Percentiles rank a stretch among this genome's conserved stretches.
phyloP scores from a whole-genome alignment of 1,284 basidiomycete genomes.

The Cutaneotrichosporon spelunceum region DNA sequence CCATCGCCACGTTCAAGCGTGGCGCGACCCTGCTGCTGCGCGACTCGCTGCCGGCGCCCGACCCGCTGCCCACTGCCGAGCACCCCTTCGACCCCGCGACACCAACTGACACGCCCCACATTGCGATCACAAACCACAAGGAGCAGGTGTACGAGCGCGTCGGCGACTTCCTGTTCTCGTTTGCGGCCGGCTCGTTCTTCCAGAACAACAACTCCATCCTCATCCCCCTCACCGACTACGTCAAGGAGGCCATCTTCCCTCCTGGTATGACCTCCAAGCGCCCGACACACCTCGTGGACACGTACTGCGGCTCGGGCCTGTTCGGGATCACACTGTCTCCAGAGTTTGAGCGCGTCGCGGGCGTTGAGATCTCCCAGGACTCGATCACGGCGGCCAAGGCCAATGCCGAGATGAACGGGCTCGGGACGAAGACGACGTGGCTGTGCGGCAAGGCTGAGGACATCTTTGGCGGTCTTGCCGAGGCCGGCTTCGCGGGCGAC shows the following conservation, averaged over 20 bases:
- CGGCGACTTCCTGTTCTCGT: conserved; percentile 77
- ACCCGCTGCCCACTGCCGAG: conserved; percentile 34
- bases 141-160: conserved; percentile 79
- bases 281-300: conserved; percentile 82
- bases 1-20: conserved; percentile 75
- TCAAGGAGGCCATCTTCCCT: conserved; percentile 68
- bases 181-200: conserved; percentile 87
- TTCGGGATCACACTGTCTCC: conserved; percentile 85
- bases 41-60: conserved; percentile 63
- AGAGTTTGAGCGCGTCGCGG: conserved; percentile 73
- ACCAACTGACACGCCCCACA: conserved; percentile 51
- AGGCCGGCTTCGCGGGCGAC: conserved; percentile 39
- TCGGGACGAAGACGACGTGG: conserved; percentile 51
- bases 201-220: conserved; percentile 97
- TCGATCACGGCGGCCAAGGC: conserved; percentile 74
- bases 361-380: conserved; percentile 75
- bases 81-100: conserved; percentile 31
- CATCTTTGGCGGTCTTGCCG: conserved; percentile 53
- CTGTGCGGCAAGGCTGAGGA: conserved; percentile 58
- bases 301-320: conserved; percentile 84
- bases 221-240: conserved; percentile 74
- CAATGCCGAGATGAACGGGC: conserved; percentile 74
- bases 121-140: conserved; percentile 81
- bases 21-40: conserved; percentile 89
- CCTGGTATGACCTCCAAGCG: conserved; percentile 25